Evolutionary conservation across 1,284 basidiomycete species (phyloP).

Genomic region (Phellopilus nigrolimitatus): DNA sequence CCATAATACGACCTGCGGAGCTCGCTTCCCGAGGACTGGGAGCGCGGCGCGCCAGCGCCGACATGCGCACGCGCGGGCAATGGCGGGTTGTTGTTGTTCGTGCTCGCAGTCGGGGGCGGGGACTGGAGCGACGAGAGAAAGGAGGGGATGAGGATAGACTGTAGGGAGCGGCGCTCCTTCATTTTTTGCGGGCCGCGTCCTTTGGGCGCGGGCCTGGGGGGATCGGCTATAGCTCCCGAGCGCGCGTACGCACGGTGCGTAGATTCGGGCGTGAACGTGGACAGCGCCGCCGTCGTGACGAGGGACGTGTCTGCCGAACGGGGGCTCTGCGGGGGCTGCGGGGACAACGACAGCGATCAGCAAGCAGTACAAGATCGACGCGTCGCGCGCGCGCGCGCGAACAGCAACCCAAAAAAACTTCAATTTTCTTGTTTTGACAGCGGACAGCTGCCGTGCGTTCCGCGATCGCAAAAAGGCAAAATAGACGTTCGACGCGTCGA

Average conservation of each 20-base stretch:
- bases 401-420: not conserved
- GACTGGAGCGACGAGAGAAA: slow-evolving; percentile 14
- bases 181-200: slow-evolving; percentile 3
- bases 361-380: slow-evolving; percentile 1
- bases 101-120: not conserved
- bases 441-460: too few relatives aligned
- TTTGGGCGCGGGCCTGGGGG: not conserved
- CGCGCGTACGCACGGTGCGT: not conserved
- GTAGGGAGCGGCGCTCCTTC: slow-evolving; percentile 18
- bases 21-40: too few relatives aligned
- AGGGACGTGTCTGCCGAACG: slow-evolving; percentile 8
- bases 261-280: not conserved
- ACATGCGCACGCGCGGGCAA: not conserved
- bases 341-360: slow-evolving; percentile 1
- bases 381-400: not conserved
- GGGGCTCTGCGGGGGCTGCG: not conserved
- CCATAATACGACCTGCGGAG: slow-evolving; percentile 3
- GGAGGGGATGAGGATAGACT: slow-evolving; percentile 13
- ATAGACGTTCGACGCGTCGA: too few relatives aligned
- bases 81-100: too few relatives aligned
- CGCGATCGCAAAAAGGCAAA: too few relatives aligned
- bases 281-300: not conserved
- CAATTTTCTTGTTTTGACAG: not conserved
- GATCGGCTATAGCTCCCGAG: not conserved
- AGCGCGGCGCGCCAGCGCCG: too few relatives aligned